These are phyloP conservation scores for Penicillium canescens DNA, from an alignment of 495 filamentous ascomycete species.

Conservation along the genomic window DNA sequence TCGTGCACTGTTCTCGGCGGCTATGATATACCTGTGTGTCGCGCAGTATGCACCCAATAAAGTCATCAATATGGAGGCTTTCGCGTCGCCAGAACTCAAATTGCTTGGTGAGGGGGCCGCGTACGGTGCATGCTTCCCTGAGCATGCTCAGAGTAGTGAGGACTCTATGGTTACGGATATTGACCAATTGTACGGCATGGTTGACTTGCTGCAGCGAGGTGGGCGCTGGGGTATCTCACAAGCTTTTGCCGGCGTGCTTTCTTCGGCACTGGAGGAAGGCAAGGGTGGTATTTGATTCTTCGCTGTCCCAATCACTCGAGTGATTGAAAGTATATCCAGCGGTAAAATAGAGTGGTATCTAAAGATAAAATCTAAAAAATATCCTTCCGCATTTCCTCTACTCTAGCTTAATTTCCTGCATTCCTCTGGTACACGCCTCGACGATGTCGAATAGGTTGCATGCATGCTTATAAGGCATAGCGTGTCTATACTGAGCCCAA, in stretches of 20 bases:
- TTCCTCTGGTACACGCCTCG: no score
- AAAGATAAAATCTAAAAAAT: no score
- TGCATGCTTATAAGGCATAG: no score
- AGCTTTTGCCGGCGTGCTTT: slow-evolving; percentile 25
- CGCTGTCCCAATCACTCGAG: no score
- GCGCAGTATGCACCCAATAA: slow-evolving; percentile 9
- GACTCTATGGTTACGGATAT: slow-evolving; percentile 10
- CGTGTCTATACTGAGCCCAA: no score
- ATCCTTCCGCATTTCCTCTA: no score
- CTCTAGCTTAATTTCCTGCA: no score
- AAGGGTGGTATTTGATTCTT: no score
- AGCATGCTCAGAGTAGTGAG: background rate
- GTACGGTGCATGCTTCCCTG: background rate
- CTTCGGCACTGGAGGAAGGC: slow-evolving; percentile 14
- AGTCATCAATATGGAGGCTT: slow-evolving; percentile 12
- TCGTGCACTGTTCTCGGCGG: slow-evolving; percentile 24
- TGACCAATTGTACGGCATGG: slow-evolving; percentile 23
- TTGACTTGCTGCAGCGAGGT: slow-evolving; percentile 33
- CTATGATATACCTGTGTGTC: slow-evolving; percentile 23
- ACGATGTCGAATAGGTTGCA: no score
- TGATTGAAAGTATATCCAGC: no score
- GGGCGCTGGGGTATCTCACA: slow-evolving; percentile 37
- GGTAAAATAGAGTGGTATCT: no score
- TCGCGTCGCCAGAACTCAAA: slow-evolving; percentile 22
- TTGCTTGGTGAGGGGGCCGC: slow-evolving; percentile 9